Evolutionary conservation across 495 filamentous ascomycete species (phyloP).

Genomic region (Talaromyces adpressus): DNA sequence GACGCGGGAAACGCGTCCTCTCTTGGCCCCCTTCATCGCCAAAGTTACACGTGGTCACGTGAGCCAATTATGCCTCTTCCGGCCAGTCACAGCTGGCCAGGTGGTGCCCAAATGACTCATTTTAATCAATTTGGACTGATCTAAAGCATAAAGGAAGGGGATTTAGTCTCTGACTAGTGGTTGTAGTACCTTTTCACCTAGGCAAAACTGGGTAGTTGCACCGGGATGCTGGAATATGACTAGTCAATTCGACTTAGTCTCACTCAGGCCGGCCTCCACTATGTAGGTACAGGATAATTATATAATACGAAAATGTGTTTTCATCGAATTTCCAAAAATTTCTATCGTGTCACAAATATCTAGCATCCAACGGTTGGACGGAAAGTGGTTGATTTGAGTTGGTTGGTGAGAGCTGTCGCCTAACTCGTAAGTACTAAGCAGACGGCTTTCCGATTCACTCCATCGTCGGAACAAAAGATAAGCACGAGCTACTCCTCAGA

Average conservation of each 20-base stretch:
- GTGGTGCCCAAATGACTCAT: background rate
- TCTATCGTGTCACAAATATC: background rate
- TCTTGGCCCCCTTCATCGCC: conserved; percentile 4
- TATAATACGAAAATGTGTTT: too few species aligned
- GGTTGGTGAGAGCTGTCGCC: background rate
- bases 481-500: background rate
- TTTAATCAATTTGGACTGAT: background rate
- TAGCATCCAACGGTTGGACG: background rate
- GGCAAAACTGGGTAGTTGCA: conserved; percentile 2
- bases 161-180: background rate
- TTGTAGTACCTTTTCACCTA: background rate
- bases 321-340: too few species aligned
- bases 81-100: conserved; percentile 1
- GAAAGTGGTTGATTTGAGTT: background rate
- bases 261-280: background rate
- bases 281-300: background rate
- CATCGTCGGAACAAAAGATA: background rate
- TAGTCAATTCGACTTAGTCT: background rate
- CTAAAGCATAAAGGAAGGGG: background rate
- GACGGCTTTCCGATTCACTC: background rate
- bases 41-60: conserved; percentile 6
- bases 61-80: conserved; percentile 1
- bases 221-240: background rate
- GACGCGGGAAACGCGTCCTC: conserved; percentile 1
- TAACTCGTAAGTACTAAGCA: background rate